Evolutionary conservation across 2,329 filamentous ascomycete species (phyloP).

Genomic region (Blumeria hordei): DNA sequence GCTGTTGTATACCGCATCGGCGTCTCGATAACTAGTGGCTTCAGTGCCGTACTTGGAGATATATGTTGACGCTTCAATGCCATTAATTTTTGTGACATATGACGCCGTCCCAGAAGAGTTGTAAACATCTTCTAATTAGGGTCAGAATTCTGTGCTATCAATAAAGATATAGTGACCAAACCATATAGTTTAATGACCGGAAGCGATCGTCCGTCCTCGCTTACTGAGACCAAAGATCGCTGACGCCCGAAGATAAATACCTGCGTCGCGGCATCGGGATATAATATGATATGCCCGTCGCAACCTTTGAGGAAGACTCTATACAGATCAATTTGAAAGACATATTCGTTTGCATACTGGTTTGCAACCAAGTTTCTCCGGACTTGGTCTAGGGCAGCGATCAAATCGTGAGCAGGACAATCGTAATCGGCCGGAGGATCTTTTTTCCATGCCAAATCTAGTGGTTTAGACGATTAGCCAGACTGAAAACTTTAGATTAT

Average conservation of each 20-base stretch:
- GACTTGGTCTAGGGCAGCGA: constrained; percentile 22
- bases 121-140: constrained; percentile 18
- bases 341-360: constrained; percentile 25
- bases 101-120: constrained; percentile 20
- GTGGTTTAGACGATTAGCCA: too few relatives aligned
- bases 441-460: constrained; percentile 19
- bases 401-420: constrained; percentile 23
- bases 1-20: constrained; percentile 19
- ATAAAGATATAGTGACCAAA: too few relatives aligned
- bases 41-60: constrained; percentile 21
- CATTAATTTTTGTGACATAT: constrained; percentile 29
- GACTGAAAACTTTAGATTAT: too few relatives aligned
- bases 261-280: constrained; percentile 24
- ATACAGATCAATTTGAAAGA: constrained; percentile 22
- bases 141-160: too few relatives aligned
- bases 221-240: too few relatives aligned
- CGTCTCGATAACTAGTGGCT: constrained; percentile 17
- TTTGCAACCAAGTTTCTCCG: constrained; percentile 18
- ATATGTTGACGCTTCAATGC: constrained; percentile 24
- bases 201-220: too few relatives aligned
- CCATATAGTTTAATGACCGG: too few relatives aligned
- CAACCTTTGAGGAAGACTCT: constrained; percentile 28
- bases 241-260: constrained; percentile 8
- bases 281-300: constrained; percentile 38
- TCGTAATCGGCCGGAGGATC: constrained; percentile 26